phyloP scores from a whole-genome alignment of 202 grass and related monocot genomes.

The Bolboschoenoplectus hybrid region DNA sequence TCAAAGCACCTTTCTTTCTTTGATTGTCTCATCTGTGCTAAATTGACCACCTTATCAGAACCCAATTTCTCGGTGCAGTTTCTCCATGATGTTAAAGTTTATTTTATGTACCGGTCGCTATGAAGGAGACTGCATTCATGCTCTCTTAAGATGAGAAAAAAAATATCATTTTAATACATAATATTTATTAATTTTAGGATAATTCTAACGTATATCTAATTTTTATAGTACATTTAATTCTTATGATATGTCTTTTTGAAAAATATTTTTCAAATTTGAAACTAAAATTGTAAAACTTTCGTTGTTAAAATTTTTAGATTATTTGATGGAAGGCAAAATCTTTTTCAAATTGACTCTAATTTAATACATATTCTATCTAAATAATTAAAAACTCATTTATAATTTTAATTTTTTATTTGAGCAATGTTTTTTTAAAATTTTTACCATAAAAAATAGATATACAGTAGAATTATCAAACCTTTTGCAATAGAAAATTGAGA shows the following conservation, averaged over 20 bases:
- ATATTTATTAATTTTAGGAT: background rate
- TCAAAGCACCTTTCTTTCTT: slow-evolving; percentile 3
- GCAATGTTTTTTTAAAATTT: too few species aligned
- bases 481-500: background rate
- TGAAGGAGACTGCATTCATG: background rate
- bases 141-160: background rate
- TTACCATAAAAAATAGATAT: too few species aligned
- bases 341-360: too few species aligned
- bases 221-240: too few species aligned
- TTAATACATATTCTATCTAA: too few species aligned
- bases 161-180: background rate
- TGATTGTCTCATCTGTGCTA: background rate
- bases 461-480: background rate
- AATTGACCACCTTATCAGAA: background rate
- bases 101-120: background rate
- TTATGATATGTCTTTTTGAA: background rate
- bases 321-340: too few species aligned
- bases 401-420: too few species aligned
- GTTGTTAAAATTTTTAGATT: too few species aligned
- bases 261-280: too few species aligned
- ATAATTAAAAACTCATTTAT: too few species aligned
- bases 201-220: too few species aligned
- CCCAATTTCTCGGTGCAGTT: background rate
- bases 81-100: background rate
- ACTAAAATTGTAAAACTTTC: too few species aligned